Evolutionary conservation across 2,329 filamentous ascomycete species (phyloP).

Genomic region (Diaporthe sp.): DNA sequence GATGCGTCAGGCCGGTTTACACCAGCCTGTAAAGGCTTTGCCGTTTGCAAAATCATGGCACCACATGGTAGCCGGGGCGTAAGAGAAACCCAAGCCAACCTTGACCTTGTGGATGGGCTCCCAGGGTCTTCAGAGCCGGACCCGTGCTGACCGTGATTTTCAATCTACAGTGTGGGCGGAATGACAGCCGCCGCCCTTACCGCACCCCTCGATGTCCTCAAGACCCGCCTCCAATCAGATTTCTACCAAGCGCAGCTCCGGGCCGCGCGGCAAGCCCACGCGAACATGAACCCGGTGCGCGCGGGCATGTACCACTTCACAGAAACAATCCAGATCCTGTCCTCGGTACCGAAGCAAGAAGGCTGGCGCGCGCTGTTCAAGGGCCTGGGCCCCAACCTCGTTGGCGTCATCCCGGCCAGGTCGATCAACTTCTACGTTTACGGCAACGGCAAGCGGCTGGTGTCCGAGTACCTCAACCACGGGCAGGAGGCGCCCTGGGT

Average conservation of each 20-base stretch:
- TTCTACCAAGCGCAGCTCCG: constrained; percentile 90
- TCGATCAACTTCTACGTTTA: constrained; percentile 96
- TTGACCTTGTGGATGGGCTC: constrained; percentile 17
- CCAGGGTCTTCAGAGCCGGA: background rate
- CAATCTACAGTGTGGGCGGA: constrained; percentile 74
- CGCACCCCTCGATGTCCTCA: constrained; percentile 91
- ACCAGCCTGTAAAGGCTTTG: constrained; percentile 49
- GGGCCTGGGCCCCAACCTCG: constrained; percentile 88
- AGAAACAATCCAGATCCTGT: constrained; percentile 88
- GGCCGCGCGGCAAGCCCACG: constrained; percentile 68
- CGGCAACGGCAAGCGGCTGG: constrained; percentile 87
- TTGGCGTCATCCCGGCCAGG: constrained; percentile 89
- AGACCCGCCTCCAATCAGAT: constrained; percentile 92
- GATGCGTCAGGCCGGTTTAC: constrained; percentile 40
- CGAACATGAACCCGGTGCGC: constrained; percentile 71
- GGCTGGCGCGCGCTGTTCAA: constrained; percentile 92
- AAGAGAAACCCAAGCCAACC: constrained; percentile 46
- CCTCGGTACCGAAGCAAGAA: constrained; percentile 82
- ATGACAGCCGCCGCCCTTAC: constrained; percentile 95
- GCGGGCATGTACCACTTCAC: constrained; percentile 78
- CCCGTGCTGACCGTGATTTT: constrained; percentile 23
- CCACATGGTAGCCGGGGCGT: constrained; percentile 93
- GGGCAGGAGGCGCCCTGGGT: constrained; percentile 78
- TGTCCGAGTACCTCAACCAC: constrained; percentile 79
- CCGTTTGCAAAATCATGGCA: constrained; percentile 85